Conservation (phyloP, 768 basidiomycete species). For the Rhodotorula sphaerocarpa region DNA sequence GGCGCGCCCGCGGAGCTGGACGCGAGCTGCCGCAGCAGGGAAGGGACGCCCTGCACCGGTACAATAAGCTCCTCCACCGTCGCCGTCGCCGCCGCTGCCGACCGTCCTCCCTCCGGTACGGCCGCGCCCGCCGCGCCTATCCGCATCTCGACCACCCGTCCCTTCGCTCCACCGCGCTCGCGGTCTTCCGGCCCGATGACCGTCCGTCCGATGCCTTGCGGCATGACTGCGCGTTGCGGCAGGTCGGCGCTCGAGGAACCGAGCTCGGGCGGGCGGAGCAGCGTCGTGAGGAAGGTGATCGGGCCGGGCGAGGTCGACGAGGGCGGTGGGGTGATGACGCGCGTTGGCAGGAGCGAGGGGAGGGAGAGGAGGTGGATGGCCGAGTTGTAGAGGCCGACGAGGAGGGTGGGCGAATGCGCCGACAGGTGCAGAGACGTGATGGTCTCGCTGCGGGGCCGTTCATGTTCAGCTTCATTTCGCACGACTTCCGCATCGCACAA, state of each 20-base stretch:
- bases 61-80: conserved; percentile 11
- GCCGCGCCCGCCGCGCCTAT: conserved; percentile 17
- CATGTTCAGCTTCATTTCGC: too few species aligned
- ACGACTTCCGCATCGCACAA: too few species aligned
- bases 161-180: conserved; percentile 40
- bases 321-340: conserved; percentile 53
- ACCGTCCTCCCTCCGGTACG: too few species aligned
- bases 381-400: conserved; percentile 63
- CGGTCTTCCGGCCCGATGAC: conserved; percentile 42
- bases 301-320: conserved; percentile 54
- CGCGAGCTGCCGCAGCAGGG: not conserved
- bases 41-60: not conserved
- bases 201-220: conserved; percentile 18
- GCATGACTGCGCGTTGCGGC: conserved; percentile 42
- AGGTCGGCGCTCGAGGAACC: conserved; percentile 13
- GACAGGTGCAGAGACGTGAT: conserved; percentile 70
- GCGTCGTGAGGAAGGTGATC: conserved; percentile 65
- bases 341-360: conserved; percentile 78
- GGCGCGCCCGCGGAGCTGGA: not conserved
- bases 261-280: conserved; percentile 80
- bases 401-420: conserved; percentile 62
- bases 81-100: too few species aligned
- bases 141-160: conserved; percentile 39
- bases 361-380: conserved; percentile 80
- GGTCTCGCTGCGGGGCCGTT: conserved; percentile 61